Percentiles rank a stretch among this genome's conserved stretches.
phyloP scores from a whole-genome alignment of 768 basidiomycete genomes.

The Tylopilus felleus region DNA sequence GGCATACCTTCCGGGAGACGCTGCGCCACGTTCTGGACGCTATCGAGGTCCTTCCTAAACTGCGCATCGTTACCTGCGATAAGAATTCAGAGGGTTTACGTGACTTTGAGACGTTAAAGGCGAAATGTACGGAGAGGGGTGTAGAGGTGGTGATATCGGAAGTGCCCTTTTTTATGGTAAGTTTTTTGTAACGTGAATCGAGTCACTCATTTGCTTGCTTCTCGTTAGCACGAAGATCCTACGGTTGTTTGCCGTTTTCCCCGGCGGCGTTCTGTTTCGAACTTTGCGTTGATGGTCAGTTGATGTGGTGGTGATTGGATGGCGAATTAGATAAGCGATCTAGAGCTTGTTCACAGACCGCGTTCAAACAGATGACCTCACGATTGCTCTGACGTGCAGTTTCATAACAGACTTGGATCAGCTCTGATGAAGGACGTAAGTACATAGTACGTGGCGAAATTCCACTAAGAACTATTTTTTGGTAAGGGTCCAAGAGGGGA shows the following conservation, averaged over 20 bases:
- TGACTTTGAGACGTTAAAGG: conserved; percentile 24
- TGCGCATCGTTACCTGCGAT: conserved; percentile 39
- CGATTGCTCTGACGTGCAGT: not conserved
- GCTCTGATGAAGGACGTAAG: not conserved
- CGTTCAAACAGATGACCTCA: not conserved
- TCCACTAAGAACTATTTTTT: not conserved
- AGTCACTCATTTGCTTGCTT: not conserved
- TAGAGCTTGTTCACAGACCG: not conserved
- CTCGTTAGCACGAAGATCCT: conserved; percentile 36
- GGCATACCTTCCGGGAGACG: conserved; percentile 19
- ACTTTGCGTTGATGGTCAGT: conserved; percentile 34
- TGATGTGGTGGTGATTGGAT: conserved; percentile 6
- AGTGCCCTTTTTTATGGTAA: conserved; percentile 36
- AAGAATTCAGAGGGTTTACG: conserved; percentile 15
- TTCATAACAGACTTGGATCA: not conserved
- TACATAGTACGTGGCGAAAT: not conserved
- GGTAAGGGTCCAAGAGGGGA: not conserved
- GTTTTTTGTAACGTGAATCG: conserved; percentile 12
- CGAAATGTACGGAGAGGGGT: conserved; percentile 29
- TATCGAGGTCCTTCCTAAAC: conserved; percentile 30
- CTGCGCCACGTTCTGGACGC: conserved; percentile 31
- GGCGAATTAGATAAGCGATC: not conserved
- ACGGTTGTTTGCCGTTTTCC: conserved; percentile 34
- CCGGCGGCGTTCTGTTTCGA: conserved; percentile 34
- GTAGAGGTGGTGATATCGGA: conserved; percentile 28